Base-by-base conservation (phyloP, 2,329 filamentous ascomycete genomes). In the Penicillium sp. region DNA sequence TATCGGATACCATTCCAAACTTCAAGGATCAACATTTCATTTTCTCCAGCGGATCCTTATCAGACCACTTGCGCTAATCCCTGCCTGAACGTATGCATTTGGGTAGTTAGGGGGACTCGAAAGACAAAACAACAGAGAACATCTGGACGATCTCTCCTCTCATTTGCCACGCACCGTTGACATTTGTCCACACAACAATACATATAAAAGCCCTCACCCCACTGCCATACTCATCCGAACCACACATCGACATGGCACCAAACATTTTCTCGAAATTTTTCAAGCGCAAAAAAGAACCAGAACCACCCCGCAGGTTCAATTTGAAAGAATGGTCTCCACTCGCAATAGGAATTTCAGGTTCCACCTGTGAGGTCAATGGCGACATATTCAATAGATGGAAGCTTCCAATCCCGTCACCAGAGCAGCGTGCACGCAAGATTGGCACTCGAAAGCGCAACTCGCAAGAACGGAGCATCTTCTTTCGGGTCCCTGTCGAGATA, bases 331-430 rank as follows among this genome's bases (percentile, higher is more conserved):
- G 31, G 13, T 47, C 39, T 20, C 39, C 46, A 25, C 6, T 27
- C 15, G 38, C 46, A 28, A 49, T 49, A 25, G 47, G 47, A 45
- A 49, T 49, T 27, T 35, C 47, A 18, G 47, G 45, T 42, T 44
- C 47, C n/a, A 49, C 47, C 42, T 45, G 42, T 23, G 42, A 49
- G 47, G 24, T 49, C 35, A 42, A 49, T 28, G 47, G 47, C 33
- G 41, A 49, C 29, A 28, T 42, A 35, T 45, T 45, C 37, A 49
- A 49, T 42, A n/a, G 28, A 37, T 49, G 47, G 42, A 49, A 49
- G 37, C 41, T 49, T 18, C 47, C 47, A 15, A 44, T 45, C n/a
- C 47, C 42, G n/a, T 27, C 42, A 20, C 44, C 33, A 45, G 25
- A 44, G 12, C 18, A 45, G 9, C 44, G 42, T 32, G 29, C 39